These are phyloP conservation scores for Solanum phureja DNA, from an alignment of 257 asterid genomes.

Conservation along the genomic window DNA sequence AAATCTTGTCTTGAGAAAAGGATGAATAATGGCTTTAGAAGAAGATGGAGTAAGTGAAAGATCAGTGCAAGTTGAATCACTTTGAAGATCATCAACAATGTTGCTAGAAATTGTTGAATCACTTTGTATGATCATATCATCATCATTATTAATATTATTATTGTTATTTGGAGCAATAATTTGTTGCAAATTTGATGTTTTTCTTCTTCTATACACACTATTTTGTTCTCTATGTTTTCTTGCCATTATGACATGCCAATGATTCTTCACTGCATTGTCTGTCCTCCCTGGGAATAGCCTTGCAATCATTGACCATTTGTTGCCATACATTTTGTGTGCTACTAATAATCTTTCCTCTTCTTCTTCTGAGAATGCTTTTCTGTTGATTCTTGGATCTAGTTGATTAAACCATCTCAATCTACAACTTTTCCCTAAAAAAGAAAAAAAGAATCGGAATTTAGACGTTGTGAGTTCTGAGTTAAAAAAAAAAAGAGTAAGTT, in stretches of 20 bases:
- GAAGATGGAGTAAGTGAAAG: constrained; percentile 14
- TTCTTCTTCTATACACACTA: constrained; percentile 8
- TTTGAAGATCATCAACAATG: constrained; percentile 3
- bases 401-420: constrained; percentile 26
- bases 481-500: not conserved
- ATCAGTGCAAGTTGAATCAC: constrained; percentile 20
- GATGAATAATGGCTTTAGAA: not conserved
- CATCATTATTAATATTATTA: not conserved
- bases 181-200: not conserved
- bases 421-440: constrained; percentile 12
- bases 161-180: not conserved
- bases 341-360: constrained; percentile 12
- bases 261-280: constrained; percentile 20
- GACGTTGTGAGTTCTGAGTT: not conserved
- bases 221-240: constrained; percentile 14
- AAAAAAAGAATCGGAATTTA: not conserved
- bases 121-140: not conserved
- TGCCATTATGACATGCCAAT: constrained; percentile 24
- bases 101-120: constrained; percentile 7
- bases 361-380: constrained; percentile 12
- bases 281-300: constrained; percentile 16
- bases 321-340: constrained; percentile 18
- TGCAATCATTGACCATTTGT: constrained; percentile 23
- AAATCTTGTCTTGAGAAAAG: not conserved
- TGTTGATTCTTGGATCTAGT: constrained; percentile 18